Conservation (phyloP, 2,329 filamentous ascomycete species). For the Colletotrichum australisinense region DNA sequence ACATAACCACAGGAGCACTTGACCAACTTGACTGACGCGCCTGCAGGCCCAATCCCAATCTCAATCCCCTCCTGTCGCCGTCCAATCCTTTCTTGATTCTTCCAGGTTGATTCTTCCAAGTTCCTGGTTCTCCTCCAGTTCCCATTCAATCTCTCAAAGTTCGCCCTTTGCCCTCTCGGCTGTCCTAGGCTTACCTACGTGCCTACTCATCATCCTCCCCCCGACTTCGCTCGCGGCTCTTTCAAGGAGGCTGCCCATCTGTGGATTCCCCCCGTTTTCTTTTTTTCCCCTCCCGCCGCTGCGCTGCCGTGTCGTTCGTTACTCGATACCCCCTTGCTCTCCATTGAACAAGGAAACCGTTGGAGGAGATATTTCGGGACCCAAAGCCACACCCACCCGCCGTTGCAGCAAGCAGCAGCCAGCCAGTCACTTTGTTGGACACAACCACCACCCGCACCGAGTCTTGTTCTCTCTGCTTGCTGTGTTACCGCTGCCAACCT, state of each 20-base stretch:
- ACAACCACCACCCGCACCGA: background rate
- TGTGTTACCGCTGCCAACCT: conserved; percentile 32
- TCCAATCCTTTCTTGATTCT: conserved; percentile 23
- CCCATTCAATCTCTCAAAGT: background rate
- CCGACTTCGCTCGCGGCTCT: background rate
- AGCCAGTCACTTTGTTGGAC: conserved; percentile 17
- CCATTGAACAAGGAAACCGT: conserved; percentile 26
- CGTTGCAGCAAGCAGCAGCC: too few relatives aligned
- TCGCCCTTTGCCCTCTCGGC: background rate
- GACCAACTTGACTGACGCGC: conserved; percentile 1
- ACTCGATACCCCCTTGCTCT: conserved; percentile 14
- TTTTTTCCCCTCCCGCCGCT: background rate
- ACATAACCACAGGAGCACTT: conserved; percentile 27
- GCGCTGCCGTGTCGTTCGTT: conserved; percentile 2
- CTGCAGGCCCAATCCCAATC: conserved; percentile 28
- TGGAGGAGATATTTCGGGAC: conserved; percentile 27
- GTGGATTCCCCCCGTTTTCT: background rate
- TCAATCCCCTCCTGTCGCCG: conserved; percentile 22
- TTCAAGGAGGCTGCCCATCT: background rate
- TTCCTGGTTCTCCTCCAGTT: conserved; percentile 4
- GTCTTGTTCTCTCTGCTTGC: conserved; percentile 1
- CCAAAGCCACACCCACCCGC: background rate
- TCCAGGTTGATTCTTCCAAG: too few relatives aligned
- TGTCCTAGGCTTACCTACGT: background rate
- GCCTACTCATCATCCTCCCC: background rate